Evolutionary conservation across 306 rosid genomes (phyloP).

Genomic region (Benincasa hispida): DNA sequence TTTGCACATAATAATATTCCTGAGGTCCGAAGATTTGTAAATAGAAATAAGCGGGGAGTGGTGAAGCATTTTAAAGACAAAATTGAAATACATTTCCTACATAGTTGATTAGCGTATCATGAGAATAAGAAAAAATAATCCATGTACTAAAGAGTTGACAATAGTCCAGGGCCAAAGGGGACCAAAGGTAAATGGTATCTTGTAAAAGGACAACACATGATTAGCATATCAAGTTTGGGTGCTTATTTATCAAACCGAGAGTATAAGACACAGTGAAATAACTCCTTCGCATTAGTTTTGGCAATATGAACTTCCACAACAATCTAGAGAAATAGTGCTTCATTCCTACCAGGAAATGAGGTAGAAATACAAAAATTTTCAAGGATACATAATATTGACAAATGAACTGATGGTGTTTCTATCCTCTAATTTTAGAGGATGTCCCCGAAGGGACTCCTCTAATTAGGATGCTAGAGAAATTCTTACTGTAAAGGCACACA

Average conservation of each 20-base stretch:
- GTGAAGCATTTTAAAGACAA: background rate
- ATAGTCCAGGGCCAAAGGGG: background rate
- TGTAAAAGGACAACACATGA: background rate
- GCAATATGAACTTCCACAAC: background rate
- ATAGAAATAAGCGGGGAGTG: background rate
- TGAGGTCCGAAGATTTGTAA: constrained; percentile 12
- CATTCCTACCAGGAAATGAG: background rate
- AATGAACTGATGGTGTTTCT: background rate
- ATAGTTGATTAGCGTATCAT: background rate
- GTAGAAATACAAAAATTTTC: background rate
- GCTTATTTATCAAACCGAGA: background rate
- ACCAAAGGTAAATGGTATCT: background rate
- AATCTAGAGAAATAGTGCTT: background rate
- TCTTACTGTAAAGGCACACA: background rate
- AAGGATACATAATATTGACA: background rate
- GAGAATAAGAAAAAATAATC: background rate
- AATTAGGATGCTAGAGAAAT: background rate
- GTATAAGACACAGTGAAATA: background rate
- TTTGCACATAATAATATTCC: constrained; percentile 88
- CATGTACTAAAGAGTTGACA: background rate
- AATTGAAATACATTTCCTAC: background rate
- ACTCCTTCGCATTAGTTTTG: background rate
- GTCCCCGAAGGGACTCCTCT: too few species aligned
- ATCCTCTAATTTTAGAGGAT: too few species aligned
- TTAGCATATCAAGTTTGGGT: background rate